Percentiles rank a stretch among this genome's conserved stretches.
Evolutionary conservation across 2,329 filamentous ascomycete species (phyloP).

Genomic region (Cordyceps pruinosa): DNA sequence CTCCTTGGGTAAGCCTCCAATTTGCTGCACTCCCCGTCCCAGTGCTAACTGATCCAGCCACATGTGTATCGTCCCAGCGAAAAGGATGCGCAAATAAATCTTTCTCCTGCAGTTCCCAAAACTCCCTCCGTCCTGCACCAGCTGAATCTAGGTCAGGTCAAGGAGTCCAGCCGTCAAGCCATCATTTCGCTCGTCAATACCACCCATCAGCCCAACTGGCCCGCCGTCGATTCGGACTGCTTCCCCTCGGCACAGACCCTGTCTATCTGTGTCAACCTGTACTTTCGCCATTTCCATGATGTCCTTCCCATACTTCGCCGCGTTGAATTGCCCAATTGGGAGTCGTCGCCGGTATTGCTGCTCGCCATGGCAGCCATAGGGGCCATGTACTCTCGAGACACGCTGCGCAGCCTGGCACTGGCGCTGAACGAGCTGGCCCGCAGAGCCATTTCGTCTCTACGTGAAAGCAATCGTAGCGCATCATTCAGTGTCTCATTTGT

Average conservation of each 20-base stretch:
- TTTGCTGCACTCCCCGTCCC: neutral
- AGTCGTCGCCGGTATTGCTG: constrained; percentile 2
- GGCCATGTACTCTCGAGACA: constrained; percentile 5
- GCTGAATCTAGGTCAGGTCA: neutral
- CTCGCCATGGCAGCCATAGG: constrained; percentile 10
- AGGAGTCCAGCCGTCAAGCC: neutral
- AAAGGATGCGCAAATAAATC: constrained; percentile 3
- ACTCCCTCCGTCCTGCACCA: constrained; percentile 3
- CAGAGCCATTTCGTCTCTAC: neutral
- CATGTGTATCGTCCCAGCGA: constrained; percentile 8
- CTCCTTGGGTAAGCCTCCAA: neutral
- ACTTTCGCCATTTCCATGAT: constrained; percentile 11
- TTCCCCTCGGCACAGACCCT: constrained; percentile 4
- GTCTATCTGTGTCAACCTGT: constrained; percentile 8
- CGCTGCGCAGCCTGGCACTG: neutral
- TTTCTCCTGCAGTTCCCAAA: neutral
- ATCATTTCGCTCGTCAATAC: constrained; percentile 6
- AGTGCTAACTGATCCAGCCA: neutral
- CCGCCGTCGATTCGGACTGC: neutral
- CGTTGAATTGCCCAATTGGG: neutral
- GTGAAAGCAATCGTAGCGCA: neutral
- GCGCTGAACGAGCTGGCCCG: constrained; percentile 6
- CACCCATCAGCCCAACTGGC: constrained; percentile 1
- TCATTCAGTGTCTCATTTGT: neutral
- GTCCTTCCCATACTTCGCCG: constrained; percentile 1